phyloP scores from a whole-genome alignment of 441 rosid genomes.

The Theobroma grandiflorum region DNA sequence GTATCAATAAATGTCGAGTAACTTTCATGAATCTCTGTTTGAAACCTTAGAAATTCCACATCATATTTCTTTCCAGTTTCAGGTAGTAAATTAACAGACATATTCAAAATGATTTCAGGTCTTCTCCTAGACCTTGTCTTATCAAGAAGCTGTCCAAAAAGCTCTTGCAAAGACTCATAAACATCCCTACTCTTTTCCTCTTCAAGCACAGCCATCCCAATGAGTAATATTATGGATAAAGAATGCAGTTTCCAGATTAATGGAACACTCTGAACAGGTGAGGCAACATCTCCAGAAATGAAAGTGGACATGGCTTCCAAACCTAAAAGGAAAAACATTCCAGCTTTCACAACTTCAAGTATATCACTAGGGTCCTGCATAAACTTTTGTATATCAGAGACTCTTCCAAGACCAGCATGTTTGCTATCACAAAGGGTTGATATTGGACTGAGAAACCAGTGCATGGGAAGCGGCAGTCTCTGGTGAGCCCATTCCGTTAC shows the following conservation, averaged over 20 bases:
- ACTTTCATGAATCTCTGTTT: conserved; percentile 77
- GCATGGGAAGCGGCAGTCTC: conserved; percentile 86
- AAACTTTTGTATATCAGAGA: conserved; percentile 32
- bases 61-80: conserved; percentile 31
- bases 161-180: conserved; percentile 77
- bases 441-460: conserved; percentile 95
- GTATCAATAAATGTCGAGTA: conserved; percentile 79
- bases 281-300: conserved; percentile 43
- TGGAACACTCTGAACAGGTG: conserved; percentile 63
- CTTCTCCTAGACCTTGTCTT: conserved; percentile 42
- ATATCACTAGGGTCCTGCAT: conserved; percentile 42
- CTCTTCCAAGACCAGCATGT: conserved; percentile 39
- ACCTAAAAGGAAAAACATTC: conserved; percentile 84
- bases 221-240: conserved; percentile 68
- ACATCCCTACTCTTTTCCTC: conserved; percentile 69
- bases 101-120: conserved; percentile 25
- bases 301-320: conserved; percentile 71
- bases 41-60: conserved; percentile 65
- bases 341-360: conserved; percentile 72
- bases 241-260: conserved; percentile 89
- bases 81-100: conserved; percentile 22
- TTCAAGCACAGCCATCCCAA: conserved; percentile 79
- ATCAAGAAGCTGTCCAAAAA: conserved; percentile 71
- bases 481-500: conserved; percentile 82
- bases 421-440: conserved; percentile 50